Percentiles rank a stretch among this genome's conserved stretches.
These are phyloP conservation scores for Rhododendron williamsianum DNA, from an alignment of 148 eudicot species.

Conservation along the genomic window DNA sequence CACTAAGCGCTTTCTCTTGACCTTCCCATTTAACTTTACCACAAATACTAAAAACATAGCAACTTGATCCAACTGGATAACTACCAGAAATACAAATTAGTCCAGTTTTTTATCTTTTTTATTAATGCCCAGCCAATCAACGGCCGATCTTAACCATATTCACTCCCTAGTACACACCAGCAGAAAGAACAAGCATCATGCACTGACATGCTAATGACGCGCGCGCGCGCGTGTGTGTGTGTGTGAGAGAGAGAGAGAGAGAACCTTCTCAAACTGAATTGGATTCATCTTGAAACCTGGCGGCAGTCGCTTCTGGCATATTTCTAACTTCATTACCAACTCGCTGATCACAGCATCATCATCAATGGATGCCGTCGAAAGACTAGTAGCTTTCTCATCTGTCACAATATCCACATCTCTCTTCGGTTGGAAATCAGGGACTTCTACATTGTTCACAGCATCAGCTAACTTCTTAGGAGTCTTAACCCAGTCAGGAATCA, in stretches of 20 bases:
- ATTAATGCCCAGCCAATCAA: background rate
- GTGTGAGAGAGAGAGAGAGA: background rate
- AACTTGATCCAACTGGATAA: background rate
- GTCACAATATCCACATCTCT: slow-evolving; percentile 72
- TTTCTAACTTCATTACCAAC: slow-evolving; percentile 51
- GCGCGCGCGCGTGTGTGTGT: background rate
- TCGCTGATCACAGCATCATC: slow-evolving; percentile 69
- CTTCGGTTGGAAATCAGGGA: slow-evolving; percentile 71
- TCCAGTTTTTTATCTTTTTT: background rate
- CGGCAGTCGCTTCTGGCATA: slow-evolving; percentile 33
- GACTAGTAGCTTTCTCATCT: slow-evolving; percentile 72
- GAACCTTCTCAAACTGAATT: slow-evolving; percentile 93
- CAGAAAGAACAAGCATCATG: background rate
- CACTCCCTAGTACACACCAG: background rate
- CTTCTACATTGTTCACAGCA: slow-evolving; percentile 56
- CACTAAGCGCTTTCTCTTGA: background rate
- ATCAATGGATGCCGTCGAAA: slow-evolving; percentile 65
- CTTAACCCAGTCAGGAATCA: slow-evolving; percentile 77
- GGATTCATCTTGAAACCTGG: slow-evolving; percentile 78
- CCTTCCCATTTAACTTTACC: background rate
- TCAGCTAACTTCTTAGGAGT: slow-evolving; percentile 59
- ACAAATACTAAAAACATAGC: background rate
- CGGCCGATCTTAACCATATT: background rate
- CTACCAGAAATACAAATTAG: background rate
- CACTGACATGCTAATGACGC: background rate